Evolutionary conservation across 192 early-diverging fungal genomes (phyloP), one percentile per base, ranked within the genome.

Genomic region (Umbelopsis sp.): DNA sequence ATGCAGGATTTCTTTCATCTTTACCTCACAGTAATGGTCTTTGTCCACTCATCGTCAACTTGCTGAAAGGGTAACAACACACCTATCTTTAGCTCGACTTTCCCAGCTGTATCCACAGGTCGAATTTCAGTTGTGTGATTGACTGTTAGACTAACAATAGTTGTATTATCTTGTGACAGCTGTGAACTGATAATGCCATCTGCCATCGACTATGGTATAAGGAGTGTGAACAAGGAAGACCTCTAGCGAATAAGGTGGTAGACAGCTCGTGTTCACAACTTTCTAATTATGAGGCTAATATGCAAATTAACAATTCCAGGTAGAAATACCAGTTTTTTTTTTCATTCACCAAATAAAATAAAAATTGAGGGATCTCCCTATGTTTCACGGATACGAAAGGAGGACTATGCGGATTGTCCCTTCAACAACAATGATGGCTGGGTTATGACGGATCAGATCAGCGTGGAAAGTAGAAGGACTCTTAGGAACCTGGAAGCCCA

Each of bases 41-140:
- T 74, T 20, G 77, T 78, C 53, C 54, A 74, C 25, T 74, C 67
- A 68, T 78, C 71, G n/a, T 74, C 66, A 36, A 52, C 69, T 71
- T 78, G 77, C 17, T 74, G 72, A 68, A 78, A 78, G 0, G 77
- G 77, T 44, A 78, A 32, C 20, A 78, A 47, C 0, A 78, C 77
- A 70, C 77, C 77, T 10, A 78, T 68, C 36, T 68, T 78, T 7
- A 78, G 34, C 52, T 78, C 77, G 8, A 65, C 50, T 45, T 70
- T 45, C 4, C 45, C 43, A 4, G 16, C 52, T 21, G 51, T 68
- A 22, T 59, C 50, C 9, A 68, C 29, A 49, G 75, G 75, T 45
- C 56, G 56, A 34, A 62, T 34, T 17, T 29, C 31, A 32, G 56
- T 62, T 17, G 56, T 62, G 16, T 34, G 56, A 26, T 62, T 62